These are phyloP conservation scores for Penicillium turbatum DNA, from an alignment of 495 filamentous ascomycete genomes.

Conservation along the genomic window DNA sequence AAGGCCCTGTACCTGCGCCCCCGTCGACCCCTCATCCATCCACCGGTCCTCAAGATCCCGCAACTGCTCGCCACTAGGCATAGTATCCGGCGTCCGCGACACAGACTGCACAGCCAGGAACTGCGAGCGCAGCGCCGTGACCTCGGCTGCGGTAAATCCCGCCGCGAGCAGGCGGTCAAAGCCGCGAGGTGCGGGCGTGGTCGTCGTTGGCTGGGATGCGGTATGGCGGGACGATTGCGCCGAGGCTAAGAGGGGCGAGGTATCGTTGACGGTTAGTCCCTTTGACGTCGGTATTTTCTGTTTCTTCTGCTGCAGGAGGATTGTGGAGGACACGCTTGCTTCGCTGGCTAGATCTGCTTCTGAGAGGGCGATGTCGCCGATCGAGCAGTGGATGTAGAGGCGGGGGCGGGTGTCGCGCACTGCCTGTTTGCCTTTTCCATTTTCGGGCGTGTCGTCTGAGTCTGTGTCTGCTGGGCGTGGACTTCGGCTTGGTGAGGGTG, in stretches of 20 bases:
- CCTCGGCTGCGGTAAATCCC: conserved; percentile 76
- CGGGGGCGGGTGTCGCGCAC: conserved; percentile 43
- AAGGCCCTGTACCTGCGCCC: conserved; percentile 33
- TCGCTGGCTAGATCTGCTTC: conserved; percentile 65
- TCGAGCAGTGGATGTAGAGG: conserved; percentile 86
- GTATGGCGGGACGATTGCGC: background rate
- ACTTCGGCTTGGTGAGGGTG: conserved; percentile 44
- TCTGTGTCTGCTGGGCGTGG: conserved; percentile 14
- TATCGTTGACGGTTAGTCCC: background rate
- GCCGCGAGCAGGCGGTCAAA: conserved; percentile 81
- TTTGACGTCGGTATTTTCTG: background rate
- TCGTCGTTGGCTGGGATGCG: conserved; percentile 28
- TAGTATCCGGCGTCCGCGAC: conserved; percentile 76
- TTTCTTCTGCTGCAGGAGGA: conserved; percentile 19
- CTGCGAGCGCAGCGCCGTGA: conserved; percentile 76
- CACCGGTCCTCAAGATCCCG: conserved; percentile 79
- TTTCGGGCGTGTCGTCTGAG: conserved; percentile 30
- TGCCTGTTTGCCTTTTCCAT: conserved; percentile 55
- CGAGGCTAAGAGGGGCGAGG: conserved; percentile 2
- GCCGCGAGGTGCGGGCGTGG: conserved; percentile 66
- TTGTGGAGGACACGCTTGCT: conserved; percentile 45
- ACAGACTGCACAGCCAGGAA: conserved; percentile 75
- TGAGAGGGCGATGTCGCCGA: conserved; percentile 63
- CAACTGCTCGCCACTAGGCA: conserved; percentile 62
- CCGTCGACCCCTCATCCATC: conserved; percentile 70